These are phyloP conservation scores for Zopfia rhizophila DNA, from an alignment of 2,329 filamentous ascomycete species.

Conservation along the genomic window DNA sequence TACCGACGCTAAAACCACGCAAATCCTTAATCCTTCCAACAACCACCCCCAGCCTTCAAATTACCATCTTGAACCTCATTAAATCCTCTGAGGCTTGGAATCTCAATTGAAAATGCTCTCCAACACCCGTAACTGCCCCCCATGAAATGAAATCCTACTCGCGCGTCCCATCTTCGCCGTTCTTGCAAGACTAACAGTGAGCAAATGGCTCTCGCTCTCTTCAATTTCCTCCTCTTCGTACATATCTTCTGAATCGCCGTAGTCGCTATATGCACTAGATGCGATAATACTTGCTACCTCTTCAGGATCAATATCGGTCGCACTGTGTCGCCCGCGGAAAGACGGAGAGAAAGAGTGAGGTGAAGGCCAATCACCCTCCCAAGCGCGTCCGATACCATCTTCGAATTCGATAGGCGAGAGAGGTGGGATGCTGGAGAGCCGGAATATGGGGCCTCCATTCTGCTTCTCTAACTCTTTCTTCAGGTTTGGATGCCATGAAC, in stretches of 20 bases:
- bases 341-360: neutral
- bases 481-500: slow-evolving; percentile 39
- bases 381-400: slow-evolving; percentile 10
- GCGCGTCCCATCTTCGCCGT: slow-evolving; percentile 14
- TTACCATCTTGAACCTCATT: too few relatives aligned
- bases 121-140: slow-evolving; percentile 12
- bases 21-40: too few relatives aligned
- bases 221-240: slow-evolving; percentile 14
- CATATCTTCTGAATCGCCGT: slow-evolving; percentile 19
- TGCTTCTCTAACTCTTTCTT: slow-evolving; percentile 33
- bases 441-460: slow-evolving; percentile 8
- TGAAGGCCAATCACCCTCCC: neutral
- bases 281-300: neutral
- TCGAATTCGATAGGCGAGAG: slow-evolving; percentile 23
- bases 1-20: too few relatives aligned
- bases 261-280: slow-evolving; percentile 2
- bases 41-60: too few relatives aligned
- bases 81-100: too few relatives aligned
- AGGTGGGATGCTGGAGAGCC: slow-evolving; percentile 22
- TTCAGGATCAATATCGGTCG: neutral
- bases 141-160: slow-evolving; percentile 21
- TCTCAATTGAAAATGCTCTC: too few relatives aligned
- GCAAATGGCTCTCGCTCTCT: slow-evolving; percentile 9
- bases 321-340: too few relatives aligned
- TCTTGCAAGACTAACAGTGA: slow-evolving; percentile 8